phyloP scores from a whole-genome alignment of 2,329 filamentous ascomycete genomes.

The Calonectria pteridis region DNA sequence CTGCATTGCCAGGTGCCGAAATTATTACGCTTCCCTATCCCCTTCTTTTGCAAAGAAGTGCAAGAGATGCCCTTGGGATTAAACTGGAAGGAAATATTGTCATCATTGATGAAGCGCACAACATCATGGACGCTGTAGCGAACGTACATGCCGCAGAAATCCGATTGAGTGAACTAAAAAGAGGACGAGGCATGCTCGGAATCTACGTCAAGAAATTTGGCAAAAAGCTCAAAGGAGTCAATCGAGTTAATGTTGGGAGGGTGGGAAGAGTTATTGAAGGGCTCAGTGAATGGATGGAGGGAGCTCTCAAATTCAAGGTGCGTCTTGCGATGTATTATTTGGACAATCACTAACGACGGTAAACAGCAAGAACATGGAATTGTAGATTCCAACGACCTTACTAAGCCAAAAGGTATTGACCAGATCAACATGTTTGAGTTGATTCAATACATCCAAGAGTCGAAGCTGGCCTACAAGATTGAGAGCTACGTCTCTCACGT shows the following conservation, averaged over 20 bases:
- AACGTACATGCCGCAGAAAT: constrained; percentile 87
- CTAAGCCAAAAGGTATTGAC: constrained; percentile 88
- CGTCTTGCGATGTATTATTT: constrained; percentile 11
- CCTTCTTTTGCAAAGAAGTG: constrained; percentile 85
- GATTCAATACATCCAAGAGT: constrained; percentile 88
- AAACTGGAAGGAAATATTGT: constrained; percentile 89
- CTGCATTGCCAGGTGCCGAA: constrained; percentile 85
- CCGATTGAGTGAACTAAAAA: constrained; percentile 77
- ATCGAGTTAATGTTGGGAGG: constrained; percentile 91
- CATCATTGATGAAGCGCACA: constrained; percentile 98
- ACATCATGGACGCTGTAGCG: constrained; percentile 94
- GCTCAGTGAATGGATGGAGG: constrained; percentile 76
- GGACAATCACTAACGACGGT: background rate
- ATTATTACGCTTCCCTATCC: constrained; percentile 95
- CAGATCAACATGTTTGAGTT: constrained; percentile 96
- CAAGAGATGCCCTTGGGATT: constrained; percentile 87
- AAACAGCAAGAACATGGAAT: constrained; percentile 68
- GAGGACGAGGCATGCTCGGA: constrained; percentile 80
- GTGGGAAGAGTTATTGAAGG: constrained; percentile 87
- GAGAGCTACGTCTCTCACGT: constrained; percentile 84
- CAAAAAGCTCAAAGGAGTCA: constrained; percentile 89
- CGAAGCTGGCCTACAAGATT: constrained; percentile 93
- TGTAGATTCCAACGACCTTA: constrained; percentile 77
- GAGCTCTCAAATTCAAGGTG: constrained; percentile 63
- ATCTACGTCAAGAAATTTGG: constrained; percentile 90